Evolutionary conservation across 169 alveolate genomes (phyloP).

Genomic region (Eimeria maxima): DNA sequence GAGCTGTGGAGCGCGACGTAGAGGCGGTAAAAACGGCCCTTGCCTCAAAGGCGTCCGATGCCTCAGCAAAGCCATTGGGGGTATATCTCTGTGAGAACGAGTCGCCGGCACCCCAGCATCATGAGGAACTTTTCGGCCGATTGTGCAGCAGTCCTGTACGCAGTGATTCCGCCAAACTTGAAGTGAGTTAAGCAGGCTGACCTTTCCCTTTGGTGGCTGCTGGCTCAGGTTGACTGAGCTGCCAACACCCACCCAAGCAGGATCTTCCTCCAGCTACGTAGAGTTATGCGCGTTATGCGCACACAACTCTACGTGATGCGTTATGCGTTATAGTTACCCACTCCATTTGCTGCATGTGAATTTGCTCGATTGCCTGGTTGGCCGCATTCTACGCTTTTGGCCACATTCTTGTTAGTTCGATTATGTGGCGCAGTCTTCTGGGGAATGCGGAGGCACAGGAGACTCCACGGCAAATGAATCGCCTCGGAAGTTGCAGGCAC

Average conservation of each 20-base stretch:
- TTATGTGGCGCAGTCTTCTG: not conserved
- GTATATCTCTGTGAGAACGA: not conserved
- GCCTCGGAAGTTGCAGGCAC: constrained; percentile 17
- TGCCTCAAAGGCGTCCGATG: not conserved
- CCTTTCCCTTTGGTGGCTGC: not conserved
- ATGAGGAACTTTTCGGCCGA: constrained; percentile 5
- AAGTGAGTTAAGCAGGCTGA: not conserved
- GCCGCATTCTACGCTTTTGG: not conserved
- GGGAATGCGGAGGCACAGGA: constrained; percentile 10
- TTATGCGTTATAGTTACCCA: not conserved
- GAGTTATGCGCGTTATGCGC: too few relatives aligned
- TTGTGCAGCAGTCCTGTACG: constrained; percentile 67
- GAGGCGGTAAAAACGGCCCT: constrained; percentile 65
- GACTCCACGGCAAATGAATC: constrained; percentile 29
- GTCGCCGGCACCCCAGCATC: not conserved
- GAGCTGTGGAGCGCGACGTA: constrained; percentile 74
- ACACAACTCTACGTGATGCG: not conserved
- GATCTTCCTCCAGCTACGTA: not conserved
- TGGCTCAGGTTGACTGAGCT: not conserved
- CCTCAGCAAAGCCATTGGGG: constrained; percentile 6
- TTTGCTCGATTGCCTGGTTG: not conserved
- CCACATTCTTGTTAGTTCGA: not conserved
- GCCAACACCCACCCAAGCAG: not conserved
- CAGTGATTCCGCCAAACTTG: constrained; percentile 13
- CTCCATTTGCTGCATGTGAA: not conserved